These are phyloP conservation scores for Arthrobotrys iridis DNA, from an alignment of 2,329 filamentous ascomycete species.

Conservation along the genomic window DNA sequence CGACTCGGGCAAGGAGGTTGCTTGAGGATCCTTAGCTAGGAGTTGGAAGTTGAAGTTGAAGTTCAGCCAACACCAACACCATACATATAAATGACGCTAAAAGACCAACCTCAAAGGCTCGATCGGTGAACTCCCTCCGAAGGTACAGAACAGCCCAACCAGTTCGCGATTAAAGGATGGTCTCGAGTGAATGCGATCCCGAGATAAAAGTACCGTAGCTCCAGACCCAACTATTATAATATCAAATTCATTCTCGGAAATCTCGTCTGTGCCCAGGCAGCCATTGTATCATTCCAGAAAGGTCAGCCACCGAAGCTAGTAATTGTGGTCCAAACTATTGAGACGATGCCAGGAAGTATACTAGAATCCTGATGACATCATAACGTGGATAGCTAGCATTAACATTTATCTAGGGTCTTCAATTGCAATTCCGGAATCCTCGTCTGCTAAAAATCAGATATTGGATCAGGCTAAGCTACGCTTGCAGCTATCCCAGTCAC, in stretches of 20 bases:
- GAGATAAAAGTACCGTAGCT: neutral
- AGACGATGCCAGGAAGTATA: neutral
- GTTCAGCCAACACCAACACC: constrained; percentile 14
- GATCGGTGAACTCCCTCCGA: neutral
- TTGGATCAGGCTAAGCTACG: constrained; percentile 22
- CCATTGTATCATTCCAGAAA: neutral
- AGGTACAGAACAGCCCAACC: neutral
- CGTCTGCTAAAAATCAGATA: constrained; percentile 1
- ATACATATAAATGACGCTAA: constrained; percentile 4
- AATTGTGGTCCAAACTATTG: too few species aligned
- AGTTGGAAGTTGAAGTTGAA: constrained; percentile 23
- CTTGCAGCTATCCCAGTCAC: constrained; percentile 9
- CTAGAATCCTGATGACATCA: constrained; percentile 3
- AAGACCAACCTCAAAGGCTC: neutral
- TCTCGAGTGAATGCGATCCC: neutral
- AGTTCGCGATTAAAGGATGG: neutral
- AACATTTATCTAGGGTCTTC: neutral
- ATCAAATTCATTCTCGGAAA: too few species aligned
- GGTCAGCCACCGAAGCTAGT: neutral
- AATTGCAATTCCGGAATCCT: neutral
- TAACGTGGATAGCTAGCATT: constrained; percentile 9
- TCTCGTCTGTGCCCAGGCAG: too few species aligned
- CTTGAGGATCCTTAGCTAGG: neutral
- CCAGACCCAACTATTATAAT: neutral
- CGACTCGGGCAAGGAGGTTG: neutral